A percentile compares a stretch with the other conserved stretches of the same genome.
Conservation (phyloP, 345 rosid species). For the Hibiscus syriacus region DNA sequence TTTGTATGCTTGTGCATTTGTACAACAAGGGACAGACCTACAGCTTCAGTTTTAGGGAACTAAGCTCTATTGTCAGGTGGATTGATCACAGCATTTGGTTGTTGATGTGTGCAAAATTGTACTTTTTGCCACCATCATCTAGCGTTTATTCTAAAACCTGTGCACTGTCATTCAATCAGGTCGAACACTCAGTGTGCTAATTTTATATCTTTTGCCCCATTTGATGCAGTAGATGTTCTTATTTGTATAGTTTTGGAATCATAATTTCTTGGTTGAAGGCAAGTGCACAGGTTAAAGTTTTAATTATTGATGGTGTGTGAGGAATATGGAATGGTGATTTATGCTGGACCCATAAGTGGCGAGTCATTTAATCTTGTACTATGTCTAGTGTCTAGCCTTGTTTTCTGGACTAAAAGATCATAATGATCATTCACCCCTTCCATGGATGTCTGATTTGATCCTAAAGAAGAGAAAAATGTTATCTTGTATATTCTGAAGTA, state of each 20-base stretch:
- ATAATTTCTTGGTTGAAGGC: constrained; percentile 31
- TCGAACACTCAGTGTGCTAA: constrained; percentile 23
- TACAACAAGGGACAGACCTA: constrained; percentile 18
- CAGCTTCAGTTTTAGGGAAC: constrained; percentile 21
- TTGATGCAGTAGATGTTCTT: constrained; percentile 14
- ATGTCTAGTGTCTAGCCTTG: not conserved
- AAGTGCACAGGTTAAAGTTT: constrained; percentile 25
- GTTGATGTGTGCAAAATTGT: constrained; percentile 38
- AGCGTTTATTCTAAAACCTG: constrained; percentile 30
- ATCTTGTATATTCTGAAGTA: constrained; percentile 12
- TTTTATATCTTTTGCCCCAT: constrained; percentile 6
- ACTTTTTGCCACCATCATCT: constrained; percentile 26
- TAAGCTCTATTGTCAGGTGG: constrained; percentile 28
- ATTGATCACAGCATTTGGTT: constrained; percentile 21
- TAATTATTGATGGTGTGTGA: constrained; percentile 9
- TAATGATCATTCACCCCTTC: constrained; percentile 1
- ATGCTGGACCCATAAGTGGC: constrained; percentile 2
- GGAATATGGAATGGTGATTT: constrained; percentile 15
- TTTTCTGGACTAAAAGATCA: constrained; percentile 4
- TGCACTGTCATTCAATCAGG: constrained; percentile 36
- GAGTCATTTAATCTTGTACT: constrained; percentile 12
- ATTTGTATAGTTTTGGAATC: constrained; percentile 29
- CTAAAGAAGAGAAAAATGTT: constrained; percentile 14
- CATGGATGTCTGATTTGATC: constrained; percentile 15
- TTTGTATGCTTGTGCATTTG: constrained; percentile 14